Conservation (phyloP, 2,329 filamentous ascomycete species). For the Exophiala phaeomuriformis region DNA sequence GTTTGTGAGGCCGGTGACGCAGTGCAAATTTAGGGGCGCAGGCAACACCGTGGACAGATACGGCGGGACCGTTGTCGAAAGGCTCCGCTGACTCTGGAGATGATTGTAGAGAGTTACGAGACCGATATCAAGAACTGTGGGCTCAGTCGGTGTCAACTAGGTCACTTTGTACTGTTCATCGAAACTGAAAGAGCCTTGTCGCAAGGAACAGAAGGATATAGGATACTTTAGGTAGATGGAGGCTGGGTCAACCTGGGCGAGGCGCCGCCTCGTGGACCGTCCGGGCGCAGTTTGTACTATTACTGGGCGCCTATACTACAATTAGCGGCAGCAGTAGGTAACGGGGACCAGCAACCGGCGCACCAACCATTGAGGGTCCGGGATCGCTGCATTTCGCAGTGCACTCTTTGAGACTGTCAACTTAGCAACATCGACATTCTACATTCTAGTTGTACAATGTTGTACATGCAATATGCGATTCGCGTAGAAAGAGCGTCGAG, state of each 20-base stretch:
- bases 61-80: conserved; percentile 1
- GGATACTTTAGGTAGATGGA: neutral
- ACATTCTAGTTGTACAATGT: no score
- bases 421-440: no score
- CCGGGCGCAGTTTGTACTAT: neutral
- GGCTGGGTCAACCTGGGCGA: neutral
- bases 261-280: neutral
- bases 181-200: neutral
- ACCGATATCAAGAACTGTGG: neutral
- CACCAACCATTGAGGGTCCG: neutral
- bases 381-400: no score
- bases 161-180: neutral
- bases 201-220: neutral
- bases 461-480: no score
- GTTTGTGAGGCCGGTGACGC: conserved; percentile 13
- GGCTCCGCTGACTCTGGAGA: neutral
- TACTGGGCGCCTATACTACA: no score
- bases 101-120: neutral
- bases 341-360: neutral
- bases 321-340: no score
- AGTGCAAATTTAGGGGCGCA: neutral
- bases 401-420: neutral
- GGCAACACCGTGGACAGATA: conserved; percentile 2
- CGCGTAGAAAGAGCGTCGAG: no score
- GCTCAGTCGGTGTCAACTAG: neutral